Base-by-base conservation (phyloP, 345 rosid species). In the Triadica sebifera region DNA sequence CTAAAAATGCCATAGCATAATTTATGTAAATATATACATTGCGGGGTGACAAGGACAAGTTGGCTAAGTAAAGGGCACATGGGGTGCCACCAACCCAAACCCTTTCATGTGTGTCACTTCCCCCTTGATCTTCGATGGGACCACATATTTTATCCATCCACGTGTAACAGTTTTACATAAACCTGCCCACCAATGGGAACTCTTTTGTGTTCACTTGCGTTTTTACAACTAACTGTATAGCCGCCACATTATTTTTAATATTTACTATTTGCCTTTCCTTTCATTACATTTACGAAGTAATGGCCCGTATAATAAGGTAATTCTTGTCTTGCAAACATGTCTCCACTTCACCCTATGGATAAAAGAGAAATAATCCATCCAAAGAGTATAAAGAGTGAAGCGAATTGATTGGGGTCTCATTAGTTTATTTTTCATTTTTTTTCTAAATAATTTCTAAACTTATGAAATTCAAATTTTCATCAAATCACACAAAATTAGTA, bases 91-190 rank as follows among this genome's bases (percentile, higher is more conserved):
- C 53, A 52, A 75, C 70, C 13, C 43, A 52, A 75, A 73, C 13
- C 43, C 57, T 6, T 55, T 9, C 9, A 73, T 25, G 52, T 80
- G 87, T 82, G 87, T 82, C 85, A 72, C 19, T 15, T 12, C 57
- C 80, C 73, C 76, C 51, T 4, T 11, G 4, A 58, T 24, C 22
- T 16, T 11, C 1, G 24, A 15, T 10, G 73, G 90, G 90, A 83
- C 90, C 88, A 83, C 84, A n/a, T 19, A 12, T 60, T 58, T 56
- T 71, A 65, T 57, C 79, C 79, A 74, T 77, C 74, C 86, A 86
- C 81, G 81, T 76, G 80, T 82, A 55, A 12, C 81, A 65, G n/a
- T 70, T 66, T 57, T 20, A 58, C 47, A n/a, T 34, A 53, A 20
- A 19, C 69, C 66, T 70, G 67, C 65, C 50, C 45, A 29, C 80